Base-by-base conservation (phyloP, 2,329 filamentous ascomycete genomes). In the Aspergillus jensenii region DNA sequence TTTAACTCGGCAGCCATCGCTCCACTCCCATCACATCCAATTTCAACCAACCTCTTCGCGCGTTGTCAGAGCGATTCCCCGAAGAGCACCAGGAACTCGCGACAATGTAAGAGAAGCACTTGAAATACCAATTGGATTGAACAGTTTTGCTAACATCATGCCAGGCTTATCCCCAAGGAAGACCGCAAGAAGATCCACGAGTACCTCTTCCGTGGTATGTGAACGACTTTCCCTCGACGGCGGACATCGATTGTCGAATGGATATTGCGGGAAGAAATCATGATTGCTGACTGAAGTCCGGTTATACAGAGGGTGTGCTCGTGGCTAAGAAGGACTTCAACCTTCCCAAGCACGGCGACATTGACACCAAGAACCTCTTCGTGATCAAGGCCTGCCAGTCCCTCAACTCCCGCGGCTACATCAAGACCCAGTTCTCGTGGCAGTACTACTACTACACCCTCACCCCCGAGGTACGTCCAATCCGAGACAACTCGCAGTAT, bases 391-490 rank as follows among this genome's bases (percentile, higher is more conserved):
- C 95, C 76, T 89, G 88, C 84, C 95, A 99, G 86, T 99, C 95
- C 67, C 88, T 99, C 78, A 96, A 88, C 84, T 97, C 93, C 72
- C 93, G 95, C 80, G 93, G 93, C 79, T 98, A 91, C 82, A 88
- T 99, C 84, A 99, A 99, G 91, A 99, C 95, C 74, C 95, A 96
- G 83, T 99, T 99, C 90, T 96, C 92, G 70, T 96, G 92, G 92
- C 92, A 96, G 84, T 96, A 93, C 87, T 96, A 98, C 90, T 99
- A 99, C 90, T 99, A 99, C 89, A 97, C 95, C 82, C 89, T 99
- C 82, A 97, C 93, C 80, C 91, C 93, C 77, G 93, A 98, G 71
- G 68, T 70, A 69, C 25, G 68, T 39, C 12, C 15, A 5, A 35
- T 3, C 15, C 14, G 21, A 7, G 27, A 9, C 2, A n/a, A 12